Conservation (phyloP, 208 protist species). For the Wallacemonas sp. region DNA sequence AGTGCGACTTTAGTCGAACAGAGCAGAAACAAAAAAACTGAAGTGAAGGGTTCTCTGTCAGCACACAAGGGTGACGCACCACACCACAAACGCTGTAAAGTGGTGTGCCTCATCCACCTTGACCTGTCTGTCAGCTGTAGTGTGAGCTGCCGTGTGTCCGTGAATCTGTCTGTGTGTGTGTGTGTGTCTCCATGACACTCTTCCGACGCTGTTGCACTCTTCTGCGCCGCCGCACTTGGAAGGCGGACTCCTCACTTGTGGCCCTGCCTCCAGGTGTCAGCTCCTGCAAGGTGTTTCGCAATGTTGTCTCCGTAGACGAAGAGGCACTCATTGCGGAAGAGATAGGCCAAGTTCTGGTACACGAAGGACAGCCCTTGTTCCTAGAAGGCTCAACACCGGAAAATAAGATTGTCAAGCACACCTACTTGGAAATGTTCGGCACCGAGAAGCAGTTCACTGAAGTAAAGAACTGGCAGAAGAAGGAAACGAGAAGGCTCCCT, state of each 20-base stretch:
- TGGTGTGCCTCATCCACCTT: too few relatives aligned
- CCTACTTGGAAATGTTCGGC: constrained; percentile 84
- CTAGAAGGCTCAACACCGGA: constrained; percentile 48
- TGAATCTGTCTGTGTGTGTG: background rate
- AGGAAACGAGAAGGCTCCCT: constrained; percentile 64
- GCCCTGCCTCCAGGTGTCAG: constrained; percentile 53
- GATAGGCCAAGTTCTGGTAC: constrained; percentile 50
- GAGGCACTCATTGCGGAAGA: constrained; percentile 77
- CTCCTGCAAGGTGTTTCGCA: constrained; percentile 70
- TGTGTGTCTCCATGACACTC: too few relatives aligned
- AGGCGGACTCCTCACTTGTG: constrained; percentile 56
- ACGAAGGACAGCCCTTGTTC: constrained; percentile 61
- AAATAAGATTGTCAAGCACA: constrained; percentile 70
- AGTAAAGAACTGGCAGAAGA: constrained; percentile 68
- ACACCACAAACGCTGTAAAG: too few relatives aligned
- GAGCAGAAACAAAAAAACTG: too few relatives aligned
- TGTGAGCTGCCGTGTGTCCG: too few relatives aligned
- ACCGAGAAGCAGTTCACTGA: constrained; percentile 71
- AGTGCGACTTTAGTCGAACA: too few relatives aligned
- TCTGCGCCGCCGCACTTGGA: background rate
- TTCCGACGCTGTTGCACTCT: too few relatives aligned
- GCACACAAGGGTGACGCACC: too few relatives aligned
- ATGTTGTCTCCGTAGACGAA: constrained; percentile 59
- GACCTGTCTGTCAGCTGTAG: too few relatives aligned
- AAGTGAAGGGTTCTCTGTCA: too few relatives aligned